phyloP scores from a whole-genome alignment of 345 rosid genomes.

The Crucihimalaya himalaica region DNA sequence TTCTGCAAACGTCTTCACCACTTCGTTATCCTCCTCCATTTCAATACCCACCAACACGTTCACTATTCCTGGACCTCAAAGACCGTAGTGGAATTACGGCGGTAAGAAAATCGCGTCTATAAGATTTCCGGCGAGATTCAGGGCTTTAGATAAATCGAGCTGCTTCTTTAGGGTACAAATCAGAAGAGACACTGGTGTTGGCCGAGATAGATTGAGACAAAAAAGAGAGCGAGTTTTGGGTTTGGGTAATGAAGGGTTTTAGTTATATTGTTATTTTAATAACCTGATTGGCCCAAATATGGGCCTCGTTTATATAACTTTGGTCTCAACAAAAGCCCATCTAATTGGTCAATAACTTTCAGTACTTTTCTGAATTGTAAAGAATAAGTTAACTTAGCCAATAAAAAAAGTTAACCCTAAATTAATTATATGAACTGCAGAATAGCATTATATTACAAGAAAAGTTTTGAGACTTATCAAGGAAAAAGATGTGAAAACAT shows the following conservation, averaged over 20 bases:
- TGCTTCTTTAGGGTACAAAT: background rate
- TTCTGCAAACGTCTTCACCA: slow-evolving; percentile 63
- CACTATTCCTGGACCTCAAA: background rate
- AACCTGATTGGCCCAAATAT: background rate
- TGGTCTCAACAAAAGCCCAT: no score
- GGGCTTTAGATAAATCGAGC: slow-evolving; percentile 7
- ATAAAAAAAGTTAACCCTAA: no score
- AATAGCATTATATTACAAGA: slow-evolving; percentile 13
- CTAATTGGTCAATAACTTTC: no score
- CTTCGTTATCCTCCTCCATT: slow-evolving; percentile 61
- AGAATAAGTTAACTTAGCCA: no score
- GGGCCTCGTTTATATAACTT: background rate
- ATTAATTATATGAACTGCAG: background rate
- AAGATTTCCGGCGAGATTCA: slow-evolving; percentile 1
- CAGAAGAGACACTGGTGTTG: no score
- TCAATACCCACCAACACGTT: slow-evolving; percentile 1
- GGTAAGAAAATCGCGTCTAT: background rate
- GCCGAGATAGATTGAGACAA: background rate
- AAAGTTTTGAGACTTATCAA: background rate
- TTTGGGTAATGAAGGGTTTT: slow-evolving; percentile 25
- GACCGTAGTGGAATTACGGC: no score
- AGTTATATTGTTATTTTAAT: background rate
- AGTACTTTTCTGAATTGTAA: no score
- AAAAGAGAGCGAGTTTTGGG: background rate
- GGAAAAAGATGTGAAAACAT: no score